A percentile compares a stretch with the other conserved stretches of the same genome.
phyloP scores from a whole-genome alignment of 2,329 filamentous ascomycete genomes.

The Cephalotrichum gorgonifer region DNA sequence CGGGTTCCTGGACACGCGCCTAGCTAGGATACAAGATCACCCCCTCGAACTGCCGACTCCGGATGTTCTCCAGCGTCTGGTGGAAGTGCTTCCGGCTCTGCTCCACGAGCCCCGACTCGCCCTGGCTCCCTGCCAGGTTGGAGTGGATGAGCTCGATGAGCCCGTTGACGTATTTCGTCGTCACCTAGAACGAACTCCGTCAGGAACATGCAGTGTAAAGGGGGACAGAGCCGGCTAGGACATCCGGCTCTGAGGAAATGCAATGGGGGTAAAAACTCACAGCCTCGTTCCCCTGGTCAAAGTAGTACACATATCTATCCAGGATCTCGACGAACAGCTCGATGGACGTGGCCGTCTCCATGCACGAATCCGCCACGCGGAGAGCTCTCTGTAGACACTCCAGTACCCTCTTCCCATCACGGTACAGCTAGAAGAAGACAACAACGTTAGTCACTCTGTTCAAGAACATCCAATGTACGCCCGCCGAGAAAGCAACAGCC shows the following conservation, averaged over 20 bases:
- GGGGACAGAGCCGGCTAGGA: no score
- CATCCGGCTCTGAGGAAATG: no score
- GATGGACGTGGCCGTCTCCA: slow-evolving; percentile 95
- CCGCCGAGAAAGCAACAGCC: no score
- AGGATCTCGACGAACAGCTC: slow-evolving; percentile 98
- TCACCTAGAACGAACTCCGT: slow-evolving; percentile 53
- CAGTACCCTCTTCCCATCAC: slow-evolving; percentile 91
- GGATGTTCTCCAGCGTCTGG: slow-evolving; percentile 89
- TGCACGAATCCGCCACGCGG: slow-evolving; percentile 93
- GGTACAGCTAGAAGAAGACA: slow-evolving; percentile 61
- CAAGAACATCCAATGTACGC: neutral
- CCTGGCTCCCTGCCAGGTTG: slow-evolving; percentile 77
- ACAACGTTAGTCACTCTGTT: slow-evolving; percentile 11
- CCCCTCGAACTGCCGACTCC: slow-evolving; percentile 83
- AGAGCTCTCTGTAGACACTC: slow-evolving; percentile 93
- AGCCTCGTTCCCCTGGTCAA: slow-evolving; percentile 97
- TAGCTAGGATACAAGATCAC: slow-evolving; percentile 59
- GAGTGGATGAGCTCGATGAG: slow-evolving; percentile 97
- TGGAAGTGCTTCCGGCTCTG: slow-evolving; percentile 89
- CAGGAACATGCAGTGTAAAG: neutral
- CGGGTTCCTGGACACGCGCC: slow-evolving; percentile 12
- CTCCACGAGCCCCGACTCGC: slow-evolving; percentile 73
- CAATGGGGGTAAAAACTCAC: slow-evolving; percentile 29
- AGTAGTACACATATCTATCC: slow-evolving; percentile 98
- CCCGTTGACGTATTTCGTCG: slow-evolving; percentile 94